phyloP scores from a whole-genome alignment of 2,329 filamentous ascomycete species.

The Apiospora kogelbergensis region DNA sequence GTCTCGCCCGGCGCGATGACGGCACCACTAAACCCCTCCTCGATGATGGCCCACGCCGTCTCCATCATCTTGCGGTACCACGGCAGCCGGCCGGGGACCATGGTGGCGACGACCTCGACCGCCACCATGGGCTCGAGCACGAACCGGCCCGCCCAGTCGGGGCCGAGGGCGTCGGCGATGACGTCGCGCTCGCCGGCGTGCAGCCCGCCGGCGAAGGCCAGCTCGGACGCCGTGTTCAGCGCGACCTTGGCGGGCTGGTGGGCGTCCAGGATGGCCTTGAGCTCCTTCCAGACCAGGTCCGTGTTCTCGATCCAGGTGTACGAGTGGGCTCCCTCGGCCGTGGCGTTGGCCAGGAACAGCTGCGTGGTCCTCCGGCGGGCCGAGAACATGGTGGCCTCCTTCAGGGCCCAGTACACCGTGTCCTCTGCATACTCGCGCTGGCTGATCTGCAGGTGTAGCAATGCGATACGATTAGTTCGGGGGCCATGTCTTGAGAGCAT shows the following conservation, averaged over 20 bases:
- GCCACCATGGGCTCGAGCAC: conserved; percentile 44
- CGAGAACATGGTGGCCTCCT: conserved; percentile 44
- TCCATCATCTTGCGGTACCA: conserved; percentile 48
- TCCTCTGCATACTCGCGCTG: conserved; percentile 53
- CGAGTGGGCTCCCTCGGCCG: conserved; percentile 23
- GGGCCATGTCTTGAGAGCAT: background rate
- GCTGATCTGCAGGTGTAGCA: conserved; percentile 38
- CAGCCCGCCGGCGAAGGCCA: conserved; percentile 47
- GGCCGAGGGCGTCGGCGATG: conserved; percentile 35
- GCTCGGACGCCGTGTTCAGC: conserved; percentile 43
- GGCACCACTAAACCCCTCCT: conserved; percentile 43
- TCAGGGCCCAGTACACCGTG: conserved; percentile 51
- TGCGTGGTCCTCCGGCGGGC: conserved; percentile 49
- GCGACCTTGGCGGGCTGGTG: conserved; percentile 40
- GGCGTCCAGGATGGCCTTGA: conserved; percentile 36
- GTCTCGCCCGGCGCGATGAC: conserved; percentile 43
- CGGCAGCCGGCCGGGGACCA: conserved; percentile 37
- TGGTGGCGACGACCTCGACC: conserved; percentile 46
- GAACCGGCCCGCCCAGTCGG: conserved; percentile 38
- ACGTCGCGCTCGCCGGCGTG: conserved; percentile 46
- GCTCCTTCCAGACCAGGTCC: conserved; percentile 39
- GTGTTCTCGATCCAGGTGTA: conserved; percentile 51
- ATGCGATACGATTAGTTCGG: background rate
- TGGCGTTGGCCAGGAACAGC: conserved; percentile 45
- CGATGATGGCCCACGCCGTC: conserved; percentile 51